These are phyloP conservation scores for Craspedostauros australis DNA, from an alignment of 108 stramenopile genomes.

Conservation along the genomic window DNA sequence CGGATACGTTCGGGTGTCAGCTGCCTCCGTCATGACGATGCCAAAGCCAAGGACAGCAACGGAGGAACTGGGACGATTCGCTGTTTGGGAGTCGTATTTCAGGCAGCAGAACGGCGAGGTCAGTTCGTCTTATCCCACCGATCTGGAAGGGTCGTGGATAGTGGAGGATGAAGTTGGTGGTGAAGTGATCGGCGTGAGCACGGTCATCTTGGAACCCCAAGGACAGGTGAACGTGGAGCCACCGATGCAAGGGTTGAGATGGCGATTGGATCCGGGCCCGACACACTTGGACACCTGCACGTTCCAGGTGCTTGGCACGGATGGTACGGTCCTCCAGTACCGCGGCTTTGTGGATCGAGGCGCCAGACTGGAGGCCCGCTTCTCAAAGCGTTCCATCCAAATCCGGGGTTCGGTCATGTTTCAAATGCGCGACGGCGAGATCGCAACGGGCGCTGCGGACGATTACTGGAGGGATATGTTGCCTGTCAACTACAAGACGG, in stretches of 20 bases:
- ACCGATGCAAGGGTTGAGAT: slow-evolving; percentile 73
- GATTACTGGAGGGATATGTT: slow-evolving; percentile 79
- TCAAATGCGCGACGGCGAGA: slow-evolving; percentile 69
- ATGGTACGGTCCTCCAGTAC: slow-evolving; percentile 76
- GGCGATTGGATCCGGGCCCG: slow-evolving; percentile 83
- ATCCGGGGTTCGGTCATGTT: slow-evolving; percentile 73
- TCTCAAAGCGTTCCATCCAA: slow-evolving; percentile 65
- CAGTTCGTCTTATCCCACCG: slow-evolving; percentile 53
- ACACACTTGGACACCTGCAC: slow-evolving; percentile 90
- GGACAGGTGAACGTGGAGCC: slow-evolving; percentile 59
- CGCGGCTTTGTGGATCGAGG: slow-evolving; percentile 85
- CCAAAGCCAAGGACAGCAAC: slow-evolving; percentile 62
- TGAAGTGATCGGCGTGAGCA: slow-evolving; percentile 63
- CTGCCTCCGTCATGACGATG: slow-evolving; percentile 29
- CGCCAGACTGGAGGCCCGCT: slow-evolving; percentile 71
- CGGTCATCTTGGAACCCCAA: slow-evolving; percentile 46
- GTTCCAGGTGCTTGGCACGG: slow-evolving; percentile 73
- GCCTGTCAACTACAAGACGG: slow-evolving; percentile 70
- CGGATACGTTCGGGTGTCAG: slow-evolving; percentile 65
- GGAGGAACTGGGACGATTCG: slow-evolving; percentile 77
- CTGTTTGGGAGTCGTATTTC: slow-evolving; percentile 74
- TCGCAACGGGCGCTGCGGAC: slow-evolving; percentile 23
- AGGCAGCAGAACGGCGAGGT: slow-evolving; percentile 39
- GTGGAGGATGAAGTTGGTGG: slow-evolving; percentile 75
- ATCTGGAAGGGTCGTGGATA: slow-evolving; percentile 74